Conservation (phyloP, 352 stramenopile genomes). For the Phytophthora nicotianae region DNA sequence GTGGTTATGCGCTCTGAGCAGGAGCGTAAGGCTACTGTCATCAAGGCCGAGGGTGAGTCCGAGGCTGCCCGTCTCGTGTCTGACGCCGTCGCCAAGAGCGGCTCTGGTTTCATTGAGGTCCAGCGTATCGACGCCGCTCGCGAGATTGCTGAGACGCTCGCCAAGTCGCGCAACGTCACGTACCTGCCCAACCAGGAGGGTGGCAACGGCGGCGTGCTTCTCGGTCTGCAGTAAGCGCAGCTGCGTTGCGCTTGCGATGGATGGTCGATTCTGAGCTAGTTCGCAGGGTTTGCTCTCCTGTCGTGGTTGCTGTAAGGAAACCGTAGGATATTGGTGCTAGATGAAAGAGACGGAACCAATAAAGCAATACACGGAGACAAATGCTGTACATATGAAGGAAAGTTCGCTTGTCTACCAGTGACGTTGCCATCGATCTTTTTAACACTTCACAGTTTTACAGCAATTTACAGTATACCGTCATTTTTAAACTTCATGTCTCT, state of each 20-base stretch:
- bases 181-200: constrained; percentile 96
- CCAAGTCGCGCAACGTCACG: constrained; percentile 97
- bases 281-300: constrained; percentile 16
- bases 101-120: constrained; percentile 99
- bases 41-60: constrained; percentile 97
- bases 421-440: too few relatives aligned
- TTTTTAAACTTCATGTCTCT: background rate
- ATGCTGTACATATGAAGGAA: constrained; percentile 13
- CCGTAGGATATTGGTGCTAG: constrained; percentile 30
- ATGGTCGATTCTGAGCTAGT: constrained; percentile 21
- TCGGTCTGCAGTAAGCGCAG: constrained; percentile 75
- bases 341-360: constrained; percentile 18
- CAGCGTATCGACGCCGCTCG: constrained; percentile 99
- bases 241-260: constrained; percentile 9
- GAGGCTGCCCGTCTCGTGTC: constrained; percentile 98
- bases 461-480: too few relatives aligned
- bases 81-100: constrained; percentile 97
- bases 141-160: constrained; percentile 98
- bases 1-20: constrained; percentile 99
- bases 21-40: constrained; percentile 93
- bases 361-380: constrained; percentile 25
- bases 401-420: background rate
- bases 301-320: constrained; percentile 8
- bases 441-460: too few relatives aligned
- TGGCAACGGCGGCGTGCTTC: constrained; percentile 84